Base-by-base conservation (phyloP, 306 rosid genomes). In the Ormosia emarginata region DNA sequence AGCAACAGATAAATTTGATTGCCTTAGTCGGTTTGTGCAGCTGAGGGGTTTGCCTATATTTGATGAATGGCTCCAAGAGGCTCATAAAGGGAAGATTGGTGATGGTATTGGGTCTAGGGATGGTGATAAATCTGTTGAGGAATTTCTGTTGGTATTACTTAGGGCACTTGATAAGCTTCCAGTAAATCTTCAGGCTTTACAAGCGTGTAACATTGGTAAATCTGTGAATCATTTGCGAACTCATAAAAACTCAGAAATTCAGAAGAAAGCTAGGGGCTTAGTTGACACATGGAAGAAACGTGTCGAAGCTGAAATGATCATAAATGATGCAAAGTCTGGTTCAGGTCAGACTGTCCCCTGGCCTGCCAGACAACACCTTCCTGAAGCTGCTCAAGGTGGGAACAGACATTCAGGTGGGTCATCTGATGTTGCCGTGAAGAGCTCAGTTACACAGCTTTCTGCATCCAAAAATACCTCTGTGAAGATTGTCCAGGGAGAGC, bases 11-110 rank as follows among this genome's bases (percentile, higher is more conserved):
- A 88, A 89, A 46, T 29, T 79, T 5, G 97, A 92, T 68, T 94
- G 94, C 72, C 95, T 94, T 63, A 81, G 78, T 62, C 83, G 61
- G 87, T 94, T 94, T 88, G 89, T 94, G 78, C 94, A 92, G 76
- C 89, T 81, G 44, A 86, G 62, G 88, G 98, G 98, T 78, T 86
- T 94, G 82, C 89, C 89, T 67, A 94, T 92, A 29, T 81, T 90
- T 81, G 95, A 94, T 92, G 98, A 90, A 67, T 94, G 98, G 98
- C 97, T 94, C 49, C 98, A 94, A 75, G 97, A 94, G 74, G 95
- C 82, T 46, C 95, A 92, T 58, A 92, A 91, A 79, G 93, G 97
- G 24, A 92, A 92, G 89, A 82, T 79, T 80, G 88, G 97, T 67
- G 97, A 92, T 71, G 85, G 85, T 50, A 84, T 69, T 83, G 76